A percentile compares a stretch with the other conserved stretches of the same genome.
Evolutionary conservation across 306 rosid species (phyloP).

Genomic region (Lablab purpureus): DNA sequence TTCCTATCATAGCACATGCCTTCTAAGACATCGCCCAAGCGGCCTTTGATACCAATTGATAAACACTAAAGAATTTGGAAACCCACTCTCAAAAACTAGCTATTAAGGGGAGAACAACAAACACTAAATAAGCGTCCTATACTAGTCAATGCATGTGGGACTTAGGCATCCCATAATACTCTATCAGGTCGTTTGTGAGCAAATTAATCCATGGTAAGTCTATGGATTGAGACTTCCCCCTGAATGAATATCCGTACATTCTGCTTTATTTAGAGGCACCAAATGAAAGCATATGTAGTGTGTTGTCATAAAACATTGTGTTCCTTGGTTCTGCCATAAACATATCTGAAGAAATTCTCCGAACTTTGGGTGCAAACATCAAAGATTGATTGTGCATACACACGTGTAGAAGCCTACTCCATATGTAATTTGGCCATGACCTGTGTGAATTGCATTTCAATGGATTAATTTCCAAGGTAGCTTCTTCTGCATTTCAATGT

Average conservation of each 20-base stretch:
- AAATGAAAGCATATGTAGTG: slow-evolving; percentile 1
- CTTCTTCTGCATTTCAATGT: not conserved
- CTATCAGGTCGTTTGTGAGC: not conserved
- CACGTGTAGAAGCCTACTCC: not conserved
- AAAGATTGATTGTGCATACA: not conserved
- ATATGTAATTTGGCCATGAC: slow-evolving; percentile 12
- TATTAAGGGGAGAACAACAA: too few species aligned
- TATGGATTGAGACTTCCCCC: not conserved
- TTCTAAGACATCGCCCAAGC: too few species aligned
- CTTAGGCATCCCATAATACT: too few species aligned
- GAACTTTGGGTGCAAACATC: not conserved
- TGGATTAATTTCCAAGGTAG: not conserved
- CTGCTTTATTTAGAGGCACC: slow-evolving; percentile 6
- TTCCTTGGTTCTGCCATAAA: not conserved
- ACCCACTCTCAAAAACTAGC: too few species aligned
- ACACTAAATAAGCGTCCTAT: too few species aligned
- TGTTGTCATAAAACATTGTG: not conserved
- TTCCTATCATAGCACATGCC: too few species aligned
- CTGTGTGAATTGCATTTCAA: slow-evolving; percentile 10
- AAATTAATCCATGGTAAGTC: not conserved
- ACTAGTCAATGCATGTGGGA: too few species aligned
- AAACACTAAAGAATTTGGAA: too few species aligned
- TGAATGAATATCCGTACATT: not conserved
- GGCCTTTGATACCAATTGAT: too few species aligned
- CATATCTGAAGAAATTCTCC: slow-evolving; percentile 5